Conservation (phyloP, 352 stramenopile species). For the Achlya hypogyna region DNA sequence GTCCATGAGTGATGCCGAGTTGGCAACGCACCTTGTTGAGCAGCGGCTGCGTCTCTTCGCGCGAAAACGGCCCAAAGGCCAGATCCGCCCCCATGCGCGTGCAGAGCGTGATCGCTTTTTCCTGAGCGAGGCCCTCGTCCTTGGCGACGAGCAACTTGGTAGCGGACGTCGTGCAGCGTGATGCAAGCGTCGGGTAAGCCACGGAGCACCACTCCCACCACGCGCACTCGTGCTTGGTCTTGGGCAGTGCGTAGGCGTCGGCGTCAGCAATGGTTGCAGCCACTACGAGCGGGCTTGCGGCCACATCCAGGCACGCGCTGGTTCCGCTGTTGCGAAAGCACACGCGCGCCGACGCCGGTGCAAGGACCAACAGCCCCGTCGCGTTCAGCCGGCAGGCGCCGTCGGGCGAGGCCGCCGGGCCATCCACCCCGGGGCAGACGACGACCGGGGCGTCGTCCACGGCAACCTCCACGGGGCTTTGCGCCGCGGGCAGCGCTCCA, state of each 20-base stretch:
- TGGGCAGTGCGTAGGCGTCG: background rate
- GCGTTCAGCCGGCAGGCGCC: background rate
- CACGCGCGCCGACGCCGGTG: background rate
- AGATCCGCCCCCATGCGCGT: background rate
- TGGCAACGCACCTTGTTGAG: background rate
- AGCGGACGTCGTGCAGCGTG: background rate
- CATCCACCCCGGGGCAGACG: background rate
- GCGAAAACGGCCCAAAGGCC: background rate
- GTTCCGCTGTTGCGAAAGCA: background rate
- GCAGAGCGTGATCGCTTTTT: background rate
- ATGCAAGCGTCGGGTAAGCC: background rate
- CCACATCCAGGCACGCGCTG: background rate
- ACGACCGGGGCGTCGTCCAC: background rate
- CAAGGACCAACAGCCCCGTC: background rate
- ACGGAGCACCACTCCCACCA: background rate
- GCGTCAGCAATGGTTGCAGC: background rate
- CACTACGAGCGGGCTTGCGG: background rate
- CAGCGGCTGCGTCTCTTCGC: background rate
- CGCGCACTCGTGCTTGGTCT: background rate
- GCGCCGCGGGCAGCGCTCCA: no score
- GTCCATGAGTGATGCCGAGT: background rate
- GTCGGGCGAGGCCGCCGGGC: background rate
- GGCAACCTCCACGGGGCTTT: no score
- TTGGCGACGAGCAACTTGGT: background rate
- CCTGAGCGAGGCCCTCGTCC: background rate